Percentiles rank a stretch among this genome's conserved stretches.
These are phyloP conservation scores for Ceratobasidium theobromae DNA, from an alignment of 1,284 basidiomycete species.

Conservation along the genomic window DNA sequence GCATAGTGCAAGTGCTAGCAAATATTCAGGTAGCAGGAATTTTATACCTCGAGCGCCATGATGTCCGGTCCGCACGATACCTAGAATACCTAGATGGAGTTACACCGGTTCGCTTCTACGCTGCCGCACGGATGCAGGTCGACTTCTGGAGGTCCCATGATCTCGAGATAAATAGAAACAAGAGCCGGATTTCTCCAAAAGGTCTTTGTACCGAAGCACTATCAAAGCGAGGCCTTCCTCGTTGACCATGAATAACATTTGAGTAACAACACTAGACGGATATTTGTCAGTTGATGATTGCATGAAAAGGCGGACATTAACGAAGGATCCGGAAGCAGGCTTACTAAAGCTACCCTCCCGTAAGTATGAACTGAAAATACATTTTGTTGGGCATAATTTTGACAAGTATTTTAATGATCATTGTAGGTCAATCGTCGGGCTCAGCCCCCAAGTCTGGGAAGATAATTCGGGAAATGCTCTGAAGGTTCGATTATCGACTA, in stretches of 20 bases:
- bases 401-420: no score
- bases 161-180: neutral
- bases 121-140: neutral
- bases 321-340: no score
- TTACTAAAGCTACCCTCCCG: no score
- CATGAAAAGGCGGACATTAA: neutral
- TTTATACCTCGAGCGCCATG: conserved; percentile 2
- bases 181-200: neutral
- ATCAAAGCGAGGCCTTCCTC: neutral
- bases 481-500: no score
- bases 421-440: no score
- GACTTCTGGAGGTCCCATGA: conserved; percentile 22
- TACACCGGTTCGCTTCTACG: neutral
- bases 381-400: no score
- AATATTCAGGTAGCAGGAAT: neutral
- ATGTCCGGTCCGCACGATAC: conserved; percentile 8
- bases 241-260: neutral
- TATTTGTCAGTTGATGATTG: neutral
- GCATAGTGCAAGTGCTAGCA: neutral
- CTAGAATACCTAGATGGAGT: conserved; percentile 18
- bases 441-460: no score
- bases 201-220: neutral
- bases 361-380: no score
- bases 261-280: neutral
- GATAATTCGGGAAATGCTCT: no score